Percentiles rank a stretch among this genome's conserved stretches.
These are phyloP conservation scores for Saturnispora silvae DNA, from an alignment of 805 yeast genomes.

Conservation along the genomic window DNA sequence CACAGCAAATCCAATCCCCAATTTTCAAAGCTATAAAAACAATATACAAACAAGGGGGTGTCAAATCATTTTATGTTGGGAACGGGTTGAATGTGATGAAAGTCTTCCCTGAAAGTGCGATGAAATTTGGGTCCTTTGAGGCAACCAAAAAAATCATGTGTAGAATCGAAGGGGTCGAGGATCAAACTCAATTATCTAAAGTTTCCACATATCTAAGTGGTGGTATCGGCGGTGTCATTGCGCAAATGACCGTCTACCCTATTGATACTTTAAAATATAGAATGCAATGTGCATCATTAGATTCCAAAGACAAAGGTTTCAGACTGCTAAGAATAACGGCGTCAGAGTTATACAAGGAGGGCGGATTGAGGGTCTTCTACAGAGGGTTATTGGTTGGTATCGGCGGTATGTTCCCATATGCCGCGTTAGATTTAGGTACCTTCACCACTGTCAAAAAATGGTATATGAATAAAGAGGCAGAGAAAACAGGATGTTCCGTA, in stretches of 20 bases:
- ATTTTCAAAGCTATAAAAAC: conserved; percentile 70
- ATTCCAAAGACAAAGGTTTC: conserved; percentile 50
- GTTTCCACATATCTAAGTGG: conserved; percentile 83
- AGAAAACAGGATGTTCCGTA: conserved; percentile 35
- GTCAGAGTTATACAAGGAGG: conserved; percentile 63
- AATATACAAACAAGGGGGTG: conserved; percentile 80
- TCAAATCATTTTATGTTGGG: conserved; percentile 84
- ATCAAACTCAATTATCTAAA: conserved; percentile 59
- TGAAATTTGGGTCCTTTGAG: conserved; percentile 94
- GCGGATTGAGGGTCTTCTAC: conserved; percentile 72
- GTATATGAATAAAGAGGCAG: conserved; percentile 57
- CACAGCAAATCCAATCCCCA: conserved; percentile 54
- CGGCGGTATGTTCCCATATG: conserved; percentile 93
- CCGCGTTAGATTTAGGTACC: conserved; percentile 92
- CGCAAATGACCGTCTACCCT: conserved; percentile 91
- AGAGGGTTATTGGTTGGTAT: conserved; percentile 88
- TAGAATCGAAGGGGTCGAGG: conserved; percentile 62
- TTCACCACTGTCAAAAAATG: conserved; percentile 77
- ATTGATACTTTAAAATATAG: conserved; percentile 91
- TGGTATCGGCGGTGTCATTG: conserved; percentile 90
- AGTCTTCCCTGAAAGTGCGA: conserved; percentile 94
- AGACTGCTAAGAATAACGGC: conserved; percentile 57
- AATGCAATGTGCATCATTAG: conserved; percentile 82
- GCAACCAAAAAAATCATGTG: conserved; percentile 70
- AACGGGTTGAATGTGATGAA: conserved; percentile 89